Evolutionary conservation across 345 rosid species (phyloP).

Genomic region (Rhizophora apiculata): DNA sequence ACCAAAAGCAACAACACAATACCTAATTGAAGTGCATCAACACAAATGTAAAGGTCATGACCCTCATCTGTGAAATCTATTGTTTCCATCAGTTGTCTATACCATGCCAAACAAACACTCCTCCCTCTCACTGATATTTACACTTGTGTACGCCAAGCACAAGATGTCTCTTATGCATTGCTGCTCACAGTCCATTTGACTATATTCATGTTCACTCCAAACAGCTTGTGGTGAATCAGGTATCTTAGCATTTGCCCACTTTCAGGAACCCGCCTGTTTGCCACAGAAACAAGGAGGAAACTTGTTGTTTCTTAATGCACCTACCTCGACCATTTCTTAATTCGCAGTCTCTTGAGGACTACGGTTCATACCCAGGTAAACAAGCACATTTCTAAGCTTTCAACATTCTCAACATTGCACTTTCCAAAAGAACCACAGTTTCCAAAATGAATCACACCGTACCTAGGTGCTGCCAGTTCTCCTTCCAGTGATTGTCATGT

Average conservation of each 20-base stretch:
- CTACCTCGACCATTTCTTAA: conserved; percentile 1
- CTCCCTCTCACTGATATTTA: neutral
- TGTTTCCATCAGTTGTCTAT: neutral
- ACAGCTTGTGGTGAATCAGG: conserved; percentile 18
- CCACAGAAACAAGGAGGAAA: conserved; percentile 4
- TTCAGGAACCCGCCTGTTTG: conserved; percentile 16
- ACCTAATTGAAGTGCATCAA: conserved; percentile 20
- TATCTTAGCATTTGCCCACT: conserved; percentile 5
- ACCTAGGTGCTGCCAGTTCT: neutral
- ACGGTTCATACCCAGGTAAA: conserved; percentile 19
- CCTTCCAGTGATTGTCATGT: neutral
- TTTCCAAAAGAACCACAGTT: conserved; percentile 1
- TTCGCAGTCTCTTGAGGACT: neutral
- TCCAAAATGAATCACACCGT: conserved; percentile 8
- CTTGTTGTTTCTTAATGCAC: conserved; percentile 12
- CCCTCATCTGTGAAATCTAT: neutral
- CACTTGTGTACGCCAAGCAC: conserved; percentile 13
- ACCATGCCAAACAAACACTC: conserved; percentile 14
- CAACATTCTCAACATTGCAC: conserved; percentile 1
- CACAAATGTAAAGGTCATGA: conserved; percentile 9
- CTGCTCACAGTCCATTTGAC: neutral
- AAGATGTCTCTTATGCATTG: conserved; percentile 9
- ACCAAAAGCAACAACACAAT: neutral
- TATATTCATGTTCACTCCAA: conserved; percentile 7
- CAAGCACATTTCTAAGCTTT: conserved; percentile 17